Evolutionary conservation across 768 basidiomycete genomes (phyloP).

Genomic region (Leccinum uliginosum): DNA sequence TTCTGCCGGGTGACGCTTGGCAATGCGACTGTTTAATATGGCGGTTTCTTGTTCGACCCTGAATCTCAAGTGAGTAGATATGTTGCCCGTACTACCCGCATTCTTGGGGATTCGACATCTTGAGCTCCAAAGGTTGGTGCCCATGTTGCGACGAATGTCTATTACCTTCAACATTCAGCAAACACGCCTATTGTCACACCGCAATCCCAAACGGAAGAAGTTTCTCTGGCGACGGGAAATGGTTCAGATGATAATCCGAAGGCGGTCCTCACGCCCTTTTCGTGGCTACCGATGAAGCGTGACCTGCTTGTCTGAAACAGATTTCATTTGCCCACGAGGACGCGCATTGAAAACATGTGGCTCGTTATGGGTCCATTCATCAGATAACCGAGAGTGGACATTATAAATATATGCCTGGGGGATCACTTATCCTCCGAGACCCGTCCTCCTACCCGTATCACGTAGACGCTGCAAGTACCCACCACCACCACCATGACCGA

Average conservation of each 20-base stretch:
- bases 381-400: background rate
- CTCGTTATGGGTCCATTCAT: conserved; percentile 6
- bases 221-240: background rate
- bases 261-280: background rate
- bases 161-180: background rate
- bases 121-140: background rate
- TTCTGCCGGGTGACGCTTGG: background rate
- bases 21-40: background rate
- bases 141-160: background rate
- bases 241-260: background rate
- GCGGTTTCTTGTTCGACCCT: background rate
- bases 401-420: conserved; percentile 17
- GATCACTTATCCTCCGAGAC: background rate
- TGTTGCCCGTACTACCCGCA: background rate
- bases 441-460: conserved; percentile 1
- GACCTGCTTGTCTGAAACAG: background rate
- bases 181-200: background rate
- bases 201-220: background rate
- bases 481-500: conserved; percentile 16
- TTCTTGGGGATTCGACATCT: background rate
- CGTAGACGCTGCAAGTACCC: background rate
- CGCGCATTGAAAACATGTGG: background rate
- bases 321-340: conserved; percentile 2
- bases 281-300: background rate
- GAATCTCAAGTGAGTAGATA: background rate